Conservation (phyloP, 176 grass and related monocot species). For the Bothriochloa decipiens region DNA sequence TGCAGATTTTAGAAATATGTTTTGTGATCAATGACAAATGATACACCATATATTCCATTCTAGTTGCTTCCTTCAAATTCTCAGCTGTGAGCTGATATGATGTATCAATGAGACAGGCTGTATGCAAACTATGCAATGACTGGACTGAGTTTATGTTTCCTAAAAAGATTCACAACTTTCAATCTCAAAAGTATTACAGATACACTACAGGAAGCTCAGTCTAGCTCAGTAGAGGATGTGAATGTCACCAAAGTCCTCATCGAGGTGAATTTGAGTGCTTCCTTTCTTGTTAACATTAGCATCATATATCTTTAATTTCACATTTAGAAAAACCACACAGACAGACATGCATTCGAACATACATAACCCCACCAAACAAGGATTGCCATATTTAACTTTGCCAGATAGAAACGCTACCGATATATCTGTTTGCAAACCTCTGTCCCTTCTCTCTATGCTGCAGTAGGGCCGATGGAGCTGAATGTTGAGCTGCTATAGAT, state of each 20-base stretch:
- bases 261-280: background rate
- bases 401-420: background rate
- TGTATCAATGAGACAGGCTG: background rate
- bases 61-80: constrained; percentile 5
- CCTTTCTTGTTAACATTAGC: background rate
- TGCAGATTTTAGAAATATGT: constrained; percentile 5
- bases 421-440: background rate
- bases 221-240: background rate
- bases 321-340: background rate
- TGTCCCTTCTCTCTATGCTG: background rate
- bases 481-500: background rate
- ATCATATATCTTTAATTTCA: background rate
- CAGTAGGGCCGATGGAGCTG: background rate
- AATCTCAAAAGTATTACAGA: background rate
- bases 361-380: constrained; percentile 12
- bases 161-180: constrained; percentile 2
- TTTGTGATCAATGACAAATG: background rate
- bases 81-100: background rate
- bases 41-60: background rate
- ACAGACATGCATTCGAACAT: constrained; percentile 7
- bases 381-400: background rate
- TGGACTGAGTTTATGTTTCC: background rate
- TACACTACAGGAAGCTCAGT: background rate
- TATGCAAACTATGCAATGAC: background rate
- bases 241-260: background rate